phyloP scores from a whole-genome alignment of 73 alveolate genomes.

The Tetrahymena malaccensis region DNA sequence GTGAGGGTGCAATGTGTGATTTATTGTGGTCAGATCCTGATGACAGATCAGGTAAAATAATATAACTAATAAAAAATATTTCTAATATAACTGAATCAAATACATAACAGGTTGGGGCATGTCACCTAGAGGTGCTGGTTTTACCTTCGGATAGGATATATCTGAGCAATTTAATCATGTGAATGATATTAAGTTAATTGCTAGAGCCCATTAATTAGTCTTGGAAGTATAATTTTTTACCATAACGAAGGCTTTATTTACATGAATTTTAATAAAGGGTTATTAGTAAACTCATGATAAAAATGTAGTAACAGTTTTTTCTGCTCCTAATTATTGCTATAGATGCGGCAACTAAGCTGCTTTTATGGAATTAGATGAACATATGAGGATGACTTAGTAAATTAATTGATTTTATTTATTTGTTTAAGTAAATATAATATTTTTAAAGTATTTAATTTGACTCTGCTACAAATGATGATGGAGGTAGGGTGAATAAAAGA shows the following conservation, averaged over 20 bases:
- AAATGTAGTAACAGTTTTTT: constrained; percentile 51
- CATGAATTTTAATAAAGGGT: constrained; percentile 1
- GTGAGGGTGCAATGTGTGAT: constrained; percentile 75
- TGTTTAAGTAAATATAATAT: neutral
- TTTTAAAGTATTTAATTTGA: neutral
- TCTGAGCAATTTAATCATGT: constrained; percentile 52
- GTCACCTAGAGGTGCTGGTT: constrained; percentile 77
- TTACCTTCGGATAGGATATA: constrained; percentile 58
- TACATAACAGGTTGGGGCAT: constrained; percentile 62
- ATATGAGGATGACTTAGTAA: neutral
- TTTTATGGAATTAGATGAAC: neutral
- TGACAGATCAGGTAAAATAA: constrained; percentile 53
- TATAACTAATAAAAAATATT: neutral
- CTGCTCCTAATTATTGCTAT: constrained; percentile 69
- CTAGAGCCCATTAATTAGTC: constrained; percentile 50
- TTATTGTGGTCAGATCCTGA: constrained; percentile 64
- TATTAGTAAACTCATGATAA: constrained; percentile 48
- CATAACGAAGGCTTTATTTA: constrained; percentile 47
- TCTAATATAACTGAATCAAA: neutral
- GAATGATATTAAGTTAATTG: constrained; percentile 39
- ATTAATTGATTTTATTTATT: neutral
- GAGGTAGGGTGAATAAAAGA: neutral
- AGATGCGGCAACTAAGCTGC: constrained; percentile 17
- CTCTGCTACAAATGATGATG: neutral
- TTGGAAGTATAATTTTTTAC: constrained; percentile 53